Evolutionary conservation across 2,329 filamentous ascomycete species (phyloP).

Genomic region (Aureobasidium sp.): DNA sequence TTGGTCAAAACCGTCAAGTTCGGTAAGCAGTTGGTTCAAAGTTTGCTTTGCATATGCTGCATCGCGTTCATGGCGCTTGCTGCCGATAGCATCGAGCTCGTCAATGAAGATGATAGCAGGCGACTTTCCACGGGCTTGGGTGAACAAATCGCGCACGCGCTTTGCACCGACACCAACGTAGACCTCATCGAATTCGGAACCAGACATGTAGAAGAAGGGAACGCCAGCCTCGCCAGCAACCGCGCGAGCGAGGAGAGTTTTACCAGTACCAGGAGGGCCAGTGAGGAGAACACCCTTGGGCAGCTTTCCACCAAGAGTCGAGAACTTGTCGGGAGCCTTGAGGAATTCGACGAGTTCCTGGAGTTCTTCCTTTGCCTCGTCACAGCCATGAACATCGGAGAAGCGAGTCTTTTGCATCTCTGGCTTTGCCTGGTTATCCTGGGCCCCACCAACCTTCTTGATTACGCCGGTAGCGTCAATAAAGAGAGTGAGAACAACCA

Average conservation of each 20-base stretch:
- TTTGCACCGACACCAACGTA: conserved; percentile 97
- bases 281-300: conserved; percentile 94
- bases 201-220: conserved; percentile 99
- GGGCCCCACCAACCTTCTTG: conserved; percentile 64
- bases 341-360: conserved; percentile 96
- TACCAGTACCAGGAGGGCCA: conserved; percentile 93
- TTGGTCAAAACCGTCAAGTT: conserved; percentile 94
- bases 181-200: conserved; percentile 95
- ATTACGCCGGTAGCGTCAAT: conserved; percentile 73
- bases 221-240: conserved; percentile 96
- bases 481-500: conserved; percentile 71
- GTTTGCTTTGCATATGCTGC: conserved; percentile 96
- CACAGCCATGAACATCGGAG: conserved; percentile 89
- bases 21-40: conserved; percentile 90
- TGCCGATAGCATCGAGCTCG: conserved; percentile 87
- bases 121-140: conserved; percentile 72
- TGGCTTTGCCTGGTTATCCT: conserved; percentile 78
- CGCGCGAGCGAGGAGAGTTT: conserved; percentile 88
- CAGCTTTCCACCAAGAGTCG: conserved; percentile 86
- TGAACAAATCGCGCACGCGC: conserved; percentile 88
- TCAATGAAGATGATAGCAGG: conserved; percentile 95
- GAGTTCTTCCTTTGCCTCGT: conserved; percentile 96
- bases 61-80: conserved; percentile 85
- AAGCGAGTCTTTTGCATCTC: conserved; percentile 90
- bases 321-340: conserved; percentile 87